Conservation (phyloP, 2,329 filamentous ascomycete species). For the Parafenestella ontariensis region DNA sequence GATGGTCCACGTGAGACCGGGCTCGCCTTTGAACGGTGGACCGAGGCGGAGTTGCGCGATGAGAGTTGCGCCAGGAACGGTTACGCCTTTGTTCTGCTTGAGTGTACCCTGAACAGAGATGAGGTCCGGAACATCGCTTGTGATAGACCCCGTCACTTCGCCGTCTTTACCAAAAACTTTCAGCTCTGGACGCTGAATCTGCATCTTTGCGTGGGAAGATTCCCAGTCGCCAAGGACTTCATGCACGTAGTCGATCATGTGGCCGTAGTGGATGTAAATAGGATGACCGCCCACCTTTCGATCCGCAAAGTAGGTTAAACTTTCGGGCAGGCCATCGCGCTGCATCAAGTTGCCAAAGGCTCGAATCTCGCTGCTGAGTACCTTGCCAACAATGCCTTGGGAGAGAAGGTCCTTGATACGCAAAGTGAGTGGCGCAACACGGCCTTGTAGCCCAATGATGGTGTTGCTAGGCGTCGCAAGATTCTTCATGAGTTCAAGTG, state of each 20-base stretch:
- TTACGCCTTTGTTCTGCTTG: background rate
- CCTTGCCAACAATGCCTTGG: constrained; percentile 50
- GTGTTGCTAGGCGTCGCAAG: background rate
- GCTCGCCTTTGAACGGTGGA: constrained; percentile 19
- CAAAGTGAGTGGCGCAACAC: constrained; percentile 45
- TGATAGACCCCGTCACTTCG: constrained; percentile 1
- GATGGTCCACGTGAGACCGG: constrained; percentile 21
- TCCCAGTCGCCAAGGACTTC: constrained; percentile 24
- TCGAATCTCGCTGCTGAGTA: constrained; percentile 40
- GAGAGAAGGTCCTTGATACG: constrained; percentile 52
- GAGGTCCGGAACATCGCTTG: constrained; percentile 56
- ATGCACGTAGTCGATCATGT: constrained; percentile 28
- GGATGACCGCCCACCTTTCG: constrained; percentile 23
- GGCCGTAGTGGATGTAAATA: constrained; percentile 27
- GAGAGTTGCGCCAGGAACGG: constrained; percentile 18
- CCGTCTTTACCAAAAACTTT: constrained; percentile 11
- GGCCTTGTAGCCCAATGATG: constrained; percentile 56
- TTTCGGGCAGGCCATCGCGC: constrained; percentile 18
- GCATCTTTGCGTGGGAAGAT: constrained; percentile 17
- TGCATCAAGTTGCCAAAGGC: constrained; percentile 14
- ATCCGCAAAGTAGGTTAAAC: constrained; percentile 24
- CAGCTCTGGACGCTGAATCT: constrained; percentile 25
- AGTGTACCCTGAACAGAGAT: constrained; percentile 49
- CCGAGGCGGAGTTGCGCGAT: constrained; percentile 19
- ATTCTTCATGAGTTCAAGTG: constrained; percentile 49